A percentile compares a stretch with the other conserved stretches of the same genome.
Conservation (phyloP, 768 basidiomycete genomes). For the Goffeauzyma gilvescens region DNA sequence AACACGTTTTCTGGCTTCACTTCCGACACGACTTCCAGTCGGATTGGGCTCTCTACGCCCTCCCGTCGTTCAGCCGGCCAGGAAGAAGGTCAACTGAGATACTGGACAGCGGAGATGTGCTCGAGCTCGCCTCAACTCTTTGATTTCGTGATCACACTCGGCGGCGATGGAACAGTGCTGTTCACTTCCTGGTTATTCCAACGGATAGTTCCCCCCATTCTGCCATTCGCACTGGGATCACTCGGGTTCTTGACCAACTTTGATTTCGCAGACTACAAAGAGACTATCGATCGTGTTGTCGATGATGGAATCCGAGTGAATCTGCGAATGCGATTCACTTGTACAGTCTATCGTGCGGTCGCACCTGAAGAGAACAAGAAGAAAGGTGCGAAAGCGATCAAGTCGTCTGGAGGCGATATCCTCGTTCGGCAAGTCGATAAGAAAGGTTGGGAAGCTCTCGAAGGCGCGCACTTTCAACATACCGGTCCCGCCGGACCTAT, state of each 20-base stretch:
- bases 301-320: conserved; percentile 92
- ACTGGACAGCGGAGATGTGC: conserved; percentile 97
- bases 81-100: conserved; percentile 79
- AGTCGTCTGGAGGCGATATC: conserved; percentile 85
- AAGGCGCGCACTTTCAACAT: conserved; percentile 36
- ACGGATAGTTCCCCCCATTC: conserved; percentile 90
- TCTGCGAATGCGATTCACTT: conserved; percentile 95
- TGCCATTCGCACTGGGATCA: conserved; percentile 90
- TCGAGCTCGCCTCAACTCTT: conserved; percentile 73
- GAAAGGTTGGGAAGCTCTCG: conserved; percentile 89
- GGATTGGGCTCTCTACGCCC: no score
- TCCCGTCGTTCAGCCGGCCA: conserved; percentile 9
- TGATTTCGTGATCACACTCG: conserved; percentile 92
- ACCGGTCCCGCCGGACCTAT: conserved; percentile 1
- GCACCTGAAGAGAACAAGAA: conserved; percentile 47
- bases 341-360: conserved; percentile 88
- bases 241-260: conserved; percentile 97
- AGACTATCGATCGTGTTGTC: conserved; percentile 74
- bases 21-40: conserved; percentile 19
- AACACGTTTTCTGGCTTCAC: conserved; percentile 42
- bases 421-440: conserved; percentile 83
- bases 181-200: conserved; percentile 99
- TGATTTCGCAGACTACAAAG: conserved; percentile 70
- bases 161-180: conserved; percentile 92
- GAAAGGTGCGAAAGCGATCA: conserved; percentile 45